Conservation (phyloP, 805 yeast species). For the Schizosaccharomyces octosporus region DNA sequence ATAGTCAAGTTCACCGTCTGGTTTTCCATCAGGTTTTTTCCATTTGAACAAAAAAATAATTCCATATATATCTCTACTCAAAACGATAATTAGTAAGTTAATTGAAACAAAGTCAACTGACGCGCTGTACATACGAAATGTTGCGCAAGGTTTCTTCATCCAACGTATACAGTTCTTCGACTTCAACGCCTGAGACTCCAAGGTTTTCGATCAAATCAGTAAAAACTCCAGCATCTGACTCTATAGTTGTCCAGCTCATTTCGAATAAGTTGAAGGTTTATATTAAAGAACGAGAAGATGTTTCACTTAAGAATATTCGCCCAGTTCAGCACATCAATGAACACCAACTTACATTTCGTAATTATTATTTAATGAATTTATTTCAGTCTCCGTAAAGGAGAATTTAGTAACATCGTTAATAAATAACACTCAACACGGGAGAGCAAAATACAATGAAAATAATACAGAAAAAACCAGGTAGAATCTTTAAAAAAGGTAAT, state of each 20-base stretch:
- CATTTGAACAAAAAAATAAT: conserved; percentile 40
- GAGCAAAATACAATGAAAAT: too few species aligned
- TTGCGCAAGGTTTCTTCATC: conserved; percentile 20
- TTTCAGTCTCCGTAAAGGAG: too few species aligned
- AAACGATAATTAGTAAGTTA: not conserved
- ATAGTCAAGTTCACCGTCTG: conserved; percentile 16
- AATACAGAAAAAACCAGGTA: too few species aligned
- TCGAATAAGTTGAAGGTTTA: not conserved
- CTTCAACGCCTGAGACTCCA: conserved; percentile 27
- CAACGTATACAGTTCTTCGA: conserved; percentile 32
- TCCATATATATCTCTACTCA: conserved; percentile 25
- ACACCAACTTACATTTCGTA: too few species aligned
- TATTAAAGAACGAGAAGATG: not conserved
- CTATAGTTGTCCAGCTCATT: conserved; percentile 33
- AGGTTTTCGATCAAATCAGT: conserved; percentile 34
- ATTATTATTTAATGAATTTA: too few species aligned
- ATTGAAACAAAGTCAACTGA: not conserved
- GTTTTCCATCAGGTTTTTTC: conserved; percentile 17
- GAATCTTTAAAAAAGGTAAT: too few species aligned
- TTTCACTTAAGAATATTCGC: too few species aligned
- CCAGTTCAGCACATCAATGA: too few species aligned
- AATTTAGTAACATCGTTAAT: too few species aligned
- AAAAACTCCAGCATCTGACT: conserved; percentile 44
- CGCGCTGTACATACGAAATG: conserved; percentile 7
- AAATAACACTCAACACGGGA: too few species aligned